Conservation (phyloP, 148 eudicot genomes). For the Rhododendron griersonianum region DNA sequence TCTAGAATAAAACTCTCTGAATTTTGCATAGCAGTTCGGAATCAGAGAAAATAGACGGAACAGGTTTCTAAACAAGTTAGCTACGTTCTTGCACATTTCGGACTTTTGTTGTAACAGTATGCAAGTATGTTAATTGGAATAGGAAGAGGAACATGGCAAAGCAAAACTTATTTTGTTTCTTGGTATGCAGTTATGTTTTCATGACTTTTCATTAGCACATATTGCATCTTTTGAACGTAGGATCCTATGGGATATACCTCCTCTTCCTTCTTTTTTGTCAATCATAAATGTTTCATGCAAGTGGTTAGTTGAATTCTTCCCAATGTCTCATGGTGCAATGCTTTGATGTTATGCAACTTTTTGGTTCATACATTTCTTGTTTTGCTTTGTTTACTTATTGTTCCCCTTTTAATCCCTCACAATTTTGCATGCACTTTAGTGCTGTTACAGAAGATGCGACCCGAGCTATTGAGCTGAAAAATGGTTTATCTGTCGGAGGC, state of each 20-base stretch:
- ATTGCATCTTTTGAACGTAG: not conserved
- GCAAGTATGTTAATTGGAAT: not conserved
- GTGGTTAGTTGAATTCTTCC: not conserved
- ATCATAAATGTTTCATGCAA: not conserved
- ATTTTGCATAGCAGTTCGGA: not conserved
- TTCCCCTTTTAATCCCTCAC: not conserved
- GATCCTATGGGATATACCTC: not conserved
- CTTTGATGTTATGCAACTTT: not conserved
- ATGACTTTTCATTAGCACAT: not conserved
- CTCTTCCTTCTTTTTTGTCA: not conserved
- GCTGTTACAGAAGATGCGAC: slow-evolving; percentile 86
- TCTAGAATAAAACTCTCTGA: not conserved
- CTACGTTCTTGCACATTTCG: not conserved
- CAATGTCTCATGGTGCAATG: not conserved
- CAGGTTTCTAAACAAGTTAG: not conserved
- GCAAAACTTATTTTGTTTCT: not conserved
- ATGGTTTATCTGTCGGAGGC: slow-evolving; percentile 74
- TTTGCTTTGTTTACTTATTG: not conserved
- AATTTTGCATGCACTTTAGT: slow-evolving; percentile 26
- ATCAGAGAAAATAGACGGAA: not conserved
- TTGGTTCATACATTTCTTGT: not conserved
- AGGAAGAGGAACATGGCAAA: not conserved
- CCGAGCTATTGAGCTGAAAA: slow-evolving; percentile 84
- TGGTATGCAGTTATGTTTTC: not conserved
- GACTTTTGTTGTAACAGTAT: not conserved